Conservation (phyloP, 768 basidiomycete species). For the Leccinum disarticulatum region DNA sequence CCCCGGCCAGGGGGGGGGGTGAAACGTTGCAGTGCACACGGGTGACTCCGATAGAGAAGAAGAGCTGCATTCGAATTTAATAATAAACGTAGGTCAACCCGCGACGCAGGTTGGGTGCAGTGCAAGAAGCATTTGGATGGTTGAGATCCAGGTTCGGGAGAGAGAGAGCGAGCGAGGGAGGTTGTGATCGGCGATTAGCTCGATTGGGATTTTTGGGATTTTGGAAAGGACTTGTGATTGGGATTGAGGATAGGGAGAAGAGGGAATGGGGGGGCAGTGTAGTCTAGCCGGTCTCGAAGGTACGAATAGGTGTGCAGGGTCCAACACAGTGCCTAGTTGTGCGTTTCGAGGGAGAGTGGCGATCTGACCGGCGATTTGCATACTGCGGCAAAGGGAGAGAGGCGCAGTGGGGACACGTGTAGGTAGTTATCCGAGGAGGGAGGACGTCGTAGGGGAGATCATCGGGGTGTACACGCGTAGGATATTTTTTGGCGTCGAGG, state of each 20-base stretch:
- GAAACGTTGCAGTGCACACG: not conserved
- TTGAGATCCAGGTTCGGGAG: conserved; percentile 1
- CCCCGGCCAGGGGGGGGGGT: too few relatives aligned
- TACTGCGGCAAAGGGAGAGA: not conserved
- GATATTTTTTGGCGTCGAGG: conserved; percentile 9
- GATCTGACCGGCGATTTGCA: not conserved
- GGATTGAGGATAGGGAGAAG: not conserved
- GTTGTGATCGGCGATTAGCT: not conserved
- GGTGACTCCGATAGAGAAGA: conserved; percentile 11
- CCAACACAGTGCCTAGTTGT: not conserved
- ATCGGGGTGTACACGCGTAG: not conserved
- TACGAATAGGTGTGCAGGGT: not conserved
- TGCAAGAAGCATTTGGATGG: conserved; percentile 3
- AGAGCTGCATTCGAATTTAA: not conserved
- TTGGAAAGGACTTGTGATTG: not conserved
- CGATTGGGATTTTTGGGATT: too few relatives aligned
- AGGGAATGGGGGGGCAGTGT: not conserved
- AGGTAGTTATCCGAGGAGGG: conserved; percentile 7
- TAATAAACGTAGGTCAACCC: not conserved
- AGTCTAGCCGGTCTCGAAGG: not conserved
- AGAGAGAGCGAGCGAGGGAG: not conserved
- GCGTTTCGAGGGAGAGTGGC: not conserved
- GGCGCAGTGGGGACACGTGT: conserved; percentile 6
- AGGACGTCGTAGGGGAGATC: not conserved
- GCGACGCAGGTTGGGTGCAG: conserved; percentile 3